Conservation (phyloP, 192 early-diverging fungal species). For the Jimgerdemannia flammicorona region DNA sequence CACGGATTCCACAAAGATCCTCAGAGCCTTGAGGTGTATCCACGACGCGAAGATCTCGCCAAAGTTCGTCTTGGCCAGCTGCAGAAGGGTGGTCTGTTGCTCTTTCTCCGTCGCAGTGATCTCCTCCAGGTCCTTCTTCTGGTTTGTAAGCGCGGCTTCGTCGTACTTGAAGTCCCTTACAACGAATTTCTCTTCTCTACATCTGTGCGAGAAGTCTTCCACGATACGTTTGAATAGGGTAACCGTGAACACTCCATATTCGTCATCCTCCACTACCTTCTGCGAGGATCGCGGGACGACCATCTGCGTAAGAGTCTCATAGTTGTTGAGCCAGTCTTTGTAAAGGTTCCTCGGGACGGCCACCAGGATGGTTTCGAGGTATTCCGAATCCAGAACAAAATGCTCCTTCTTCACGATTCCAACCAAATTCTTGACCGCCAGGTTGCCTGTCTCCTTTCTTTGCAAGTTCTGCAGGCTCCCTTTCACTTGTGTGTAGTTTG, state of each 20-base stretch:
- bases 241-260: slow-evolving; percentile 88
- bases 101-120: slow-evolving; percentile 54
- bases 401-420: slow-evolving; percentile 91
- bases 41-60: slow-evolving; percentile 89
- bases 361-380: slow-evolving; percentile 86
- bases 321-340: slow-evolving; percentile 81
- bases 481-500: slow-evolving; percentile 81
- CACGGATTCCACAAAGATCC: slow-evolving; percentile 95
- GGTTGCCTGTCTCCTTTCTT: slow-evolving; percentile 84
- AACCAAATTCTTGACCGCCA: slow-evolving; percentile 82
- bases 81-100: slow-evolving; percentile 63
- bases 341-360: slow-evolving; percentile 84
- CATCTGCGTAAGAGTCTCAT: slow-evolving; percentile 92
- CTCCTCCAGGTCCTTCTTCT: slow-evolving; percentile 73
- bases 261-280: slow-evolving; percentile 92
- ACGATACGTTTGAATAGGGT: slow-evolving; percentile 85
- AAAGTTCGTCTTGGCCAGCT: slow-evolving; percentile 92
- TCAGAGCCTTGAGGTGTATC: slow-evolving; percentile 92
- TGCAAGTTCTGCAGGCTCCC: slow-evolving; percentile 76
- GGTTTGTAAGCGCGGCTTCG: slow-evolving; percentile 68
- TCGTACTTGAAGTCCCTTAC: slow-evolving; percentile 96
- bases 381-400: slow-evolving; percentile 91
- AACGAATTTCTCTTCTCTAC: slow-evolving; percentile 86
- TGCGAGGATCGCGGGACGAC: slow-evolving; percentile 92
- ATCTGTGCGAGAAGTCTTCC: slow-evolving; percentile 90